Evolutionary conservation across 148 eudicot species (phyloP).

Genomic region (Chenopodium album): DNA sequence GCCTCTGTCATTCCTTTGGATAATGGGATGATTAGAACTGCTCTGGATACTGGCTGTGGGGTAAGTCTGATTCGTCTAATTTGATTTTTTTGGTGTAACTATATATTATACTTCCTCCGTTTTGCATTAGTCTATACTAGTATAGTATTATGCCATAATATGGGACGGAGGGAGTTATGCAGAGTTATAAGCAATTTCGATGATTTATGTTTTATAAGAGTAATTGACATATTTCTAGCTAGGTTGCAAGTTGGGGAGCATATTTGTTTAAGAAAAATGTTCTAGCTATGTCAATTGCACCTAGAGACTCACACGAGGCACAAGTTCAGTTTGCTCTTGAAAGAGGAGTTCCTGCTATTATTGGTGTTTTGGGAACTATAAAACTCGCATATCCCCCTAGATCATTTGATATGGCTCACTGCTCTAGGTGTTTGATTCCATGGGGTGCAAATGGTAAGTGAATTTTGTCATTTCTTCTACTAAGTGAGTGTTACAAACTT

Average conservation of each 20-base stretch:
- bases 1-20: slow-evolving; percentile 49
- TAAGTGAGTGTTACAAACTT: background rate
- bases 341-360: slow-evolving; percentile 60
- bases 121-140: too few species aligned
- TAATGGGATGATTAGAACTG: slow-evolving; percentile 52
- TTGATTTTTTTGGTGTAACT: background rate
- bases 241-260: slow-evolving; percentile 73
- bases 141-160: too few species aligned
- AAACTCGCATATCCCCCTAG: slow-evolving; percentile 54
- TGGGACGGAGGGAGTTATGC: background rate
- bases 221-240: slow-evolving; percentile 4
- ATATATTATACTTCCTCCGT: background rate
- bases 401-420: slow-evolving; percentile 65
- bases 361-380: slow-evolving; percentile 54
- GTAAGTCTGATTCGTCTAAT: slow-evolving; percentile 31
- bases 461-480: background rate
- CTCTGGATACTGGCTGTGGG: slow-evolving; percentile 61
- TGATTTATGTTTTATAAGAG: background rate
- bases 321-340: slow-evolving; percentile 62
- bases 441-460: slow-evolving; percentile 52
- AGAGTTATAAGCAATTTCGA: background rate
- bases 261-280: slow-evolving; percentile 54
- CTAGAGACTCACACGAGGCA: slow-evolving; percentile 59
- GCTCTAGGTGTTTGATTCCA: slow-evolving; percentile 65
- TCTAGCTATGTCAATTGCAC: slow-evolving; percentile 61